phyloP scores from a whole-genome alignment of 805 yeast species.

The Ogataea nitratoaversa region DNA sequence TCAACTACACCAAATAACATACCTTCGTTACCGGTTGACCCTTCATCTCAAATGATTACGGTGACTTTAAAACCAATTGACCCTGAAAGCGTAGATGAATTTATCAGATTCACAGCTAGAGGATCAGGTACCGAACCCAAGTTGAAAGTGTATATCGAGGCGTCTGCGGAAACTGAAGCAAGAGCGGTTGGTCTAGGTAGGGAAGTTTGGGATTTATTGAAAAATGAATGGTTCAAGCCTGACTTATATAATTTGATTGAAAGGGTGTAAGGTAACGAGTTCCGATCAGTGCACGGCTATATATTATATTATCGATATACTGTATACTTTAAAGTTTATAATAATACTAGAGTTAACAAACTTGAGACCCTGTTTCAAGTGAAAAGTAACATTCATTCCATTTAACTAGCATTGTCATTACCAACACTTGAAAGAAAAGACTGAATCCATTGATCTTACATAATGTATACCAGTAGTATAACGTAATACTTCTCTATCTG shows the following conservation, averaged over 20 bases:
- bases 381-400: no score
- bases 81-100: constrained; percentile 23
- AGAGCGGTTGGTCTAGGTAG: constrained; percentile 51
- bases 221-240: constrained; percentile 67
- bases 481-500: no score
- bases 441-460: no score
- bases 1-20: constrained; percentile 52
- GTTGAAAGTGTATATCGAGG: constrained; percentile 86
- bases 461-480: no score
- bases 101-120: constrained; percentile 74
- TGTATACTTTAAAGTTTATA: no score
- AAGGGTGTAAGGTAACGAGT: constrained; percentile 26
- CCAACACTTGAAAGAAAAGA: no score
- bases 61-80: constrained; percentile 36
- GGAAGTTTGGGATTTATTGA: constrained; percentile 62
- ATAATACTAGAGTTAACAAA: no score
- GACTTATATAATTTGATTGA: constrained; percentile 36
- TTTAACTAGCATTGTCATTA: no score
- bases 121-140: constrained; percentile 98
- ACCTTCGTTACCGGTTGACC: constrained; percentile 70
- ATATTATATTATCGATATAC: no score
- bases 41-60: constrained; percentile 84
- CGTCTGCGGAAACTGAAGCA: constrained; percentile 44
- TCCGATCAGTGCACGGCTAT: no score
- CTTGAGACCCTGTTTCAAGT: no score